Base-by-base conservation (phyloP, 805 yeast genomes). In the Pichia heedii region DNA sequence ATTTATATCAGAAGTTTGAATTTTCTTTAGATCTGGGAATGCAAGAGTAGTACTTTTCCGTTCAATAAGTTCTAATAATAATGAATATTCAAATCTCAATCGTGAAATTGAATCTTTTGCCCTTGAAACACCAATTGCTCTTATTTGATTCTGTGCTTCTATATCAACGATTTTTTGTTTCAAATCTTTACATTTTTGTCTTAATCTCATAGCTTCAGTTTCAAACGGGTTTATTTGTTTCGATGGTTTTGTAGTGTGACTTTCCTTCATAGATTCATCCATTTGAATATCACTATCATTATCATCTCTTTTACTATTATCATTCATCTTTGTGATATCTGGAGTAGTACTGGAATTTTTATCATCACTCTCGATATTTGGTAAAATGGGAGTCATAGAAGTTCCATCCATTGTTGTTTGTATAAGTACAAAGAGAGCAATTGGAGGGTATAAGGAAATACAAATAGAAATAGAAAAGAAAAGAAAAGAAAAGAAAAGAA, bases 11-110 rank as follows among this genome's bases (percentile, higher is more conserved):
- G 50, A 53, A 1, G 58, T 48, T 5, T 45, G 41, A n/a, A 60
- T 37, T 13, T 45, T 48, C 19, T 51, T 54, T 7, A 55, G 37
- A 32, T 54, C 49, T 2, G 63, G 59, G 32, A 59, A 53, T 22
- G 52, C 51, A 27, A 54, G 42, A 21, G 49, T 51, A 4, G 49
- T 38, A 13, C 77, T 70, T 43, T 77, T 68, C 9, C 69, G 69
- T 53, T 89, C 97, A 35, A 93, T 70, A 47, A 84, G 71, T 58
- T 90, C 96, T 36, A 89, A 65, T 26, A 93, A 65, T 12, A 90
- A 67, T 2, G 89, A 75, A 55, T 93, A 83, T 57, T 93, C 97
- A 37, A 88, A 71, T 45, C 95, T 75, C 37, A 86, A 68, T 50
- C 97, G 68, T 52, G 86, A 77, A 30, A 89, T 79, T 9, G 88